Base-by-base conservation (phyloP, 2,329 filamentous ascomycete genomes). In the Epichloe coenophiala region DNA sequence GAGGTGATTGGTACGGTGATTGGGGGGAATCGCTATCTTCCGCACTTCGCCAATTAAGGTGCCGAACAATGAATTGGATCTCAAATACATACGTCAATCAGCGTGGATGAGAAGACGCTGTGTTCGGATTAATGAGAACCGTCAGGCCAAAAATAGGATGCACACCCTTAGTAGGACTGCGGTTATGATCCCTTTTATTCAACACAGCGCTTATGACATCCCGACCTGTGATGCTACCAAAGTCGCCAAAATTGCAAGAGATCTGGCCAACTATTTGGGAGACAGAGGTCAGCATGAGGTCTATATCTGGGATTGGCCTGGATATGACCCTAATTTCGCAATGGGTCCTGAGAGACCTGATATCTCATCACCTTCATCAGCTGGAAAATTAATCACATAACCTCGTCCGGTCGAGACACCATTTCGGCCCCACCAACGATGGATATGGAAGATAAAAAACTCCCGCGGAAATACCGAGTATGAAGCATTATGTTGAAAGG, bases 21-120 rank as follows among this genome's bases (percentile, higher is more conserved):
- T 35, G 42, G 13, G 27, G 23, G 3, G 11, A 13, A 5, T 19
- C 23, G 5, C 8, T 45, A 4, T 45, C 12, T 45, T n/a, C n/a
- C n/a, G n/a, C n/a, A n/a, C n/a, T n/a, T 19, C 27, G 27, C 11
- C 4, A 23, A 33, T 8, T 4, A 4, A 8, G 31, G 7, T 45
- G 42, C 42, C 42, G 5, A 33, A 6, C 33, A 38, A 45, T 47
- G 21, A 38, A 51, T 48, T 58, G 51, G 53, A 47, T 9, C 51
- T 55, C 27, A 39, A 44, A 21, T 59, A 52, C 50, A 21, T 59
- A 52, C 50, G 51, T 48, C 40, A 58, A 58, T 47, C 45, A 37
- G 0, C 33, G 47, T 46, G 50, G 35, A 45, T 59, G 53, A 51
- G 56, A 56, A 31, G 56, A 59, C 40, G 53, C 41, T 19, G 41